Evolutionary conservation across 2,329 filamentous ascomycete species (phyloP).

Genomic region (Pseudogymnoascus sp.): DNA sequence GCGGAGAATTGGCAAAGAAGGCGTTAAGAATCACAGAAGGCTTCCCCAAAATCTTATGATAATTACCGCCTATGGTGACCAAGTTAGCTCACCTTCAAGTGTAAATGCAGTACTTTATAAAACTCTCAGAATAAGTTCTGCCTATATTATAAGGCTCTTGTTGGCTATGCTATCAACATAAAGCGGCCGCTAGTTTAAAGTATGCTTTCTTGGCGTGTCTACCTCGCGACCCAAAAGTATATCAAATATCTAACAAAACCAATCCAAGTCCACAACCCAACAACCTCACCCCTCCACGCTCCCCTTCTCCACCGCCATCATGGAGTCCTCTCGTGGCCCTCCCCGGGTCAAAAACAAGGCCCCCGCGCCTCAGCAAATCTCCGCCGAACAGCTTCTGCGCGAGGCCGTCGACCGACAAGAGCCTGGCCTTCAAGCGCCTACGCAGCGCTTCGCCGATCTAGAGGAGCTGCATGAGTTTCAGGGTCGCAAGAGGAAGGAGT

Average conservation of each 20-base stretch:
- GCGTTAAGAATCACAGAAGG: background rate
- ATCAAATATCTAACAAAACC: conserved; percentile 4
- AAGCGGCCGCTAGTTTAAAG: background rate
- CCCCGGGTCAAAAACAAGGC: conserved; percentile 99
- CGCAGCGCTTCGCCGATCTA: conserved; percentile 89
- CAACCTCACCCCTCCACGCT: background rate
- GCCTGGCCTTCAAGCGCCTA: conserved; percentile 76
- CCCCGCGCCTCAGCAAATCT: conserved; percentile 82
- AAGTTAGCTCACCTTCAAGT: background rate
- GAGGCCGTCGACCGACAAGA: conserved; percentile 97
- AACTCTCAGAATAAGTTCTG: background rate
- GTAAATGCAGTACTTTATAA: background rate
- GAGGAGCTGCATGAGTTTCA: conserved; percentile 98
- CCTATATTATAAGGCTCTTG: background rate
- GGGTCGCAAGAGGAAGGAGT: conserved; percentile 90
- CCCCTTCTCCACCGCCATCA: conserved; percentile 36
- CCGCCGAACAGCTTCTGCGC: conserved; percentile 90
- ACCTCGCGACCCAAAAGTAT: conserved; percentile 5
- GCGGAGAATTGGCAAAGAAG: background rate
- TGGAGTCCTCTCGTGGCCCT: conserved; percentile 87
- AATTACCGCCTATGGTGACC: background rate
- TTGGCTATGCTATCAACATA: background rate
- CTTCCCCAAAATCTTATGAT: background rate
- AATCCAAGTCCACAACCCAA: background rate
- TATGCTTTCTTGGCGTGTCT: conserved; percentile 4